A percentile compares a stretch with the other conserved stretches of the same genome.
phyloP scores from a whole-genome alignment of 208 protist species.

The Balamuthia mandrillaris region DNA sequence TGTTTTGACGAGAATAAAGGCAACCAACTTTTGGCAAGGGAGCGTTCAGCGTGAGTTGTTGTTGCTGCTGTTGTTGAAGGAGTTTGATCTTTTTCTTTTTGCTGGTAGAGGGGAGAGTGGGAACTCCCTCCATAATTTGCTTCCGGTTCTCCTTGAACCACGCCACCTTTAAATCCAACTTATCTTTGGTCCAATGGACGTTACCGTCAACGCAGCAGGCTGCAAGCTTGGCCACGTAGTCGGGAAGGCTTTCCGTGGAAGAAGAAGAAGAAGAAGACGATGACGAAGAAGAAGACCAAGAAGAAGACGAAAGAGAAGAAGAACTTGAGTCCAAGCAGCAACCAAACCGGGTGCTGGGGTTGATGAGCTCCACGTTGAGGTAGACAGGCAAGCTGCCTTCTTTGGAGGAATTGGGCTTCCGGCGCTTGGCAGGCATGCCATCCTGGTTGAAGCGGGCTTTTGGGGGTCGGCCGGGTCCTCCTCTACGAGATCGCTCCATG shows the following conservation, averaged over 20 bases:
- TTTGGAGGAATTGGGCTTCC: slow-evolving; percentile 51
- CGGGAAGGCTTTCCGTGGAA: not conserved
- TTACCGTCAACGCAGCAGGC: slow-evolving; percentile 42
- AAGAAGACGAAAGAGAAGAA: not conserved
- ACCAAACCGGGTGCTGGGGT: not conserved
- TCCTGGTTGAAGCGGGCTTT: not conserved
- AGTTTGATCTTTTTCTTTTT: not conserved
- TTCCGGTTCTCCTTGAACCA: slow-evolving; percentile 49
- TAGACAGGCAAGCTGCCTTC: slow-evolving; percentile 47
- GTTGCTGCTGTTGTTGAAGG: not conserved
- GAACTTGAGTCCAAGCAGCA: not conserved
- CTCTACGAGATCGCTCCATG: not conserved
- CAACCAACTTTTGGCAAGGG: not conserved
- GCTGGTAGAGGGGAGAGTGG: not conserved
- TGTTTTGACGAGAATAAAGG: not conserved
- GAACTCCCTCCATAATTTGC: slow-evolving; percentile 52
- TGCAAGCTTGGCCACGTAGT: not conserved
- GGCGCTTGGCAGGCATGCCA: slow-evolving; percentile 33
- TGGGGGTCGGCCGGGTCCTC: not conserved
- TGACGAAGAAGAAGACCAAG: not conserved
- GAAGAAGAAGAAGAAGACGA: too few relatives aligned
- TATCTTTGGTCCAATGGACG: slow-evolving; percentile 33
- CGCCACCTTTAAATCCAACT: slow-evolving; percentile 5
- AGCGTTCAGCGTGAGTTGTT: not conserved
- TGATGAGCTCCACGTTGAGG: slow-evolving; percentile 48